Percentiles rank a stretch among this genome's conserved stretches.
Conservation (phyloP, 176 grass and related monocot genomes). For the Carex kokanica region DNA sequence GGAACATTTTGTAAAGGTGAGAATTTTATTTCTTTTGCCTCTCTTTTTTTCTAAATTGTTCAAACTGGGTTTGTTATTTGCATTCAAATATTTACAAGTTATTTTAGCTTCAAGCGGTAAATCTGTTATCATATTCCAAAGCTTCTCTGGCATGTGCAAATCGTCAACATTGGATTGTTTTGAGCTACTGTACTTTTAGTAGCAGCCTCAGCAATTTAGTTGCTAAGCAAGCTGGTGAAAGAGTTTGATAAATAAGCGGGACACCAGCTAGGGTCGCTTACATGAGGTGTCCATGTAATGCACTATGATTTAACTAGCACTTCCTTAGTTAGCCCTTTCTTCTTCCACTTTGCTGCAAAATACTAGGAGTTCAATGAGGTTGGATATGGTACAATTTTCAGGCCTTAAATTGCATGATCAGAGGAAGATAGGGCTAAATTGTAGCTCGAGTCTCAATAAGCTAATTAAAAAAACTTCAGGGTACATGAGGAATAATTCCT, state of each 20-base stretch:
- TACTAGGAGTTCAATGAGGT: neutral
- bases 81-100: neutral
- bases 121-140: neutral
- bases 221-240: too few relatives aligned
- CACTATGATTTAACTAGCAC: neutral
- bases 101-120: neutral
- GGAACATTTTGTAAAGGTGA: conserved; percentile 11
- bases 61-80: neutral
- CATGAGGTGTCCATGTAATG: too few relatives aligned
- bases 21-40: neutral
- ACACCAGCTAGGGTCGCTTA: too few relatives aligned
- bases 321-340: neutral
- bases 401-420: neutral
- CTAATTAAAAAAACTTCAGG: neutral
- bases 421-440: neutral
- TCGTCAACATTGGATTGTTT: neutral
- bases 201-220: neutral
- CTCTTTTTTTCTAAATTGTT: neutral
- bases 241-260: too few relatives aligned
- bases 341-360: neutral
- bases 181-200: neutral
- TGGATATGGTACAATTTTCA: neutral
- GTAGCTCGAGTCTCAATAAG: neutral
- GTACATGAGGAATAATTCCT: neutral
- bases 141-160: neutral